Base-by-base conservation (phyloP, 768 basidiomycete genomes). In the Udeniomyces megalosporus region DNA sequence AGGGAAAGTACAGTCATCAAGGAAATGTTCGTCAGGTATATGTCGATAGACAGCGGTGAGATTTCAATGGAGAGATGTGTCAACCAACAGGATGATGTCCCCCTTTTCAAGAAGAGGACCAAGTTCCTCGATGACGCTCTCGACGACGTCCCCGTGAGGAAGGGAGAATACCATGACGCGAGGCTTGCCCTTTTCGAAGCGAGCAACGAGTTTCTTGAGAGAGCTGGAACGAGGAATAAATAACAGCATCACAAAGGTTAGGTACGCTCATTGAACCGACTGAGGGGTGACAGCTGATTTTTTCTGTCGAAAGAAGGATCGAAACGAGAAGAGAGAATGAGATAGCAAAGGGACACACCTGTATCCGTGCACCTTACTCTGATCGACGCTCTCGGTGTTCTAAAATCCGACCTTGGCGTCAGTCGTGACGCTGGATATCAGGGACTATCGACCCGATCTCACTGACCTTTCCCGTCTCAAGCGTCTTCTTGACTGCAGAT, bases 121-220 rank as follows among this genome's bases (percentile, higher is more conserved):
- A 28, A 74, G 56, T 49, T 73, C 65, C 1, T 70, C 67, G 50
- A 68, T 26, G 35, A 73, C 67, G 10, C 61, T 67, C 62, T 74
- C 73, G 20, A 71, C 72, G 0, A 69, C 50, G 34, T 66, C 59
- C 0, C 72, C 73, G 28, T 74, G 72, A 4, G 71, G 72, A 15
- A 74, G 64, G 52, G 67, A 68, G 17, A 74, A 57, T n/a, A 74
- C 69, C 42, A 74, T 52, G 20, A 73, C 61, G 17, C 71, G 48
- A 1, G 69, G 70, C 46, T 68, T 64, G 48, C 68, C 57, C 11
- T 34, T 29, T 8, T 57, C 50, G 66, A 73, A 73, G 12, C 70
- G 64, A 0, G 60, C 28, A 53, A 73, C 50, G 5, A 73, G 61
- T 20, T 57, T 57, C 29, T 57, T 3, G 2, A 57, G 28, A 7